These are phyloP conservation scores for Sporothrix curviconia DNA, from an alignment of 2,329 filamentous ascomycete species.

Conservation along the genomic window DNA sequence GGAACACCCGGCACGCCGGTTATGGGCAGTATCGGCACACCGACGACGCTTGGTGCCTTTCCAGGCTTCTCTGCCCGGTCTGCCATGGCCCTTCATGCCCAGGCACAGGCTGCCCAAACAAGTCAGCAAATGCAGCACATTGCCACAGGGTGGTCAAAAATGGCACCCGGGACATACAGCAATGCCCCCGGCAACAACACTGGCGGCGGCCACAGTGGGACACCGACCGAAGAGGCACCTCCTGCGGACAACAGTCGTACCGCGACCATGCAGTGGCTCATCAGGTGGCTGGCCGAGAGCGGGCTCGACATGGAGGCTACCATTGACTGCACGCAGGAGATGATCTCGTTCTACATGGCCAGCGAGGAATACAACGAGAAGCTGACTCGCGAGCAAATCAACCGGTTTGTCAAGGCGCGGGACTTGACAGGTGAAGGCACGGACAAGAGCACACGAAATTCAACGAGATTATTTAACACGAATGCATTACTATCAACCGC, in stretches of 20 bases:
- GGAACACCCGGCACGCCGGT: conserved; percentile 10
- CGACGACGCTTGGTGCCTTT: conserved; percentile 3
- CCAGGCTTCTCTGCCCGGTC: background rate
- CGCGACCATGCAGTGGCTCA: conserved; percentile 56
- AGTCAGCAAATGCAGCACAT: background rate
- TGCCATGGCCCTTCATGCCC: background rate
- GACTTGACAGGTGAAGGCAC: conserved; percentile 42
- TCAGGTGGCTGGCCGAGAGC: conserved; percentile 79
- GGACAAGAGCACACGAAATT: too few relatives aligned
- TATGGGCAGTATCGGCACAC: conserved; percentile 9
- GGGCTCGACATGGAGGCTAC: conserved; percentile 77
- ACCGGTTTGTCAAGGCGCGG: conserved; percentile 53
- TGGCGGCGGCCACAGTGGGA: background rate
- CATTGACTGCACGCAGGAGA: conserved; percentile 84
- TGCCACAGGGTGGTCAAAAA: background rate
- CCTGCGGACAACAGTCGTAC: conserved; percentile 14
- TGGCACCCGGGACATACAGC: background rate
- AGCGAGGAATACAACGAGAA: conserved; percentile 57
- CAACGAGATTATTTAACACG: too few relatives aligned
- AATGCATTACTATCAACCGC: too few relatives aligned
- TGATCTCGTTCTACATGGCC: conserved; percentile 80
- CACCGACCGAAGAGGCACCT: background rate
- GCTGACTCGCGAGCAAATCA: conserved; percentile 50
- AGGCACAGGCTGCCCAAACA: background rate
- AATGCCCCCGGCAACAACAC: background rate